phyloP scores from a whole-genome alignment of 495 filamentous ascomycete genomes.

The Aspergillus steynii region DNA sequence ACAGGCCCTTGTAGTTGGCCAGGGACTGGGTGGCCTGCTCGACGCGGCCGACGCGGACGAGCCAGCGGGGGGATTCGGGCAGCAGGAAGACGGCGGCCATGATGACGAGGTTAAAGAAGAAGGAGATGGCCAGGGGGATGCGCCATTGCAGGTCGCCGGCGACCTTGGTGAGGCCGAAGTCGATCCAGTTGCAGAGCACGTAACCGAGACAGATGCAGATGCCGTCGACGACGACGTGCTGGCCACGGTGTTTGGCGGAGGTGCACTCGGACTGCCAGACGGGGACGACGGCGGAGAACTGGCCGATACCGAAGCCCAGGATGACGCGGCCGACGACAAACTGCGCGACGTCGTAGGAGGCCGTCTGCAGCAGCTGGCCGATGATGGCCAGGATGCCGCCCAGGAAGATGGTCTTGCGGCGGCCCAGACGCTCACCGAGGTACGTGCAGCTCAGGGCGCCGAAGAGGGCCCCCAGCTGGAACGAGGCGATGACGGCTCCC shows the following conservation, averaged over 20 bases:
- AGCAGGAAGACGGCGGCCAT: constrained; percentile 47
- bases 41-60: constrained; percentile 34
- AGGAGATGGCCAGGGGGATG: constrained; percentile 45
- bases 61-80: constrained; percentile 53
- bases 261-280: constrained; percentile 49
- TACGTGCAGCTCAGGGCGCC: constrained; percentile 40
- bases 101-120: constrained; percentile 47
- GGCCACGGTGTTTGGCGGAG: constrained; percentile 39
- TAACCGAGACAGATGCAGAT: constrained; percentile 60
- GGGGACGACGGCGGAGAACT: constrained; percentile 58
- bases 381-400: constrained; percentile 49
- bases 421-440: constrained; percentile 50
- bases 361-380: constrained; percentile 50
- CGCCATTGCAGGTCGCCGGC: constrained; percentile 49
- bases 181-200: constrained; percentile 66
- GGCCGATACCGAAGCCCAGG: constrained; percentile 59
- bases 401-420: constrained; percentile 55
- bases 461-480: constrained; percentile 44
- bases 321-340: constrained; percentile 48
- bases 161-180: constrained; percentile 51
- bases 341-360: constrained; percentile 40
- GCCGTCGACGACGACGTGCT: constrained; percentile 48
- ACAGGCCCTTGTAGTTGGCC: constrained; percentile 31
- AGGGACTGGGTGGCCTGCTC: constrained; percentile 34
- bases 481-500: constrained; percentile 44